phyloP scores from a whole-genome alignment of 441 rosid species.

The Rhodomyrtus psidioides region DNA sequence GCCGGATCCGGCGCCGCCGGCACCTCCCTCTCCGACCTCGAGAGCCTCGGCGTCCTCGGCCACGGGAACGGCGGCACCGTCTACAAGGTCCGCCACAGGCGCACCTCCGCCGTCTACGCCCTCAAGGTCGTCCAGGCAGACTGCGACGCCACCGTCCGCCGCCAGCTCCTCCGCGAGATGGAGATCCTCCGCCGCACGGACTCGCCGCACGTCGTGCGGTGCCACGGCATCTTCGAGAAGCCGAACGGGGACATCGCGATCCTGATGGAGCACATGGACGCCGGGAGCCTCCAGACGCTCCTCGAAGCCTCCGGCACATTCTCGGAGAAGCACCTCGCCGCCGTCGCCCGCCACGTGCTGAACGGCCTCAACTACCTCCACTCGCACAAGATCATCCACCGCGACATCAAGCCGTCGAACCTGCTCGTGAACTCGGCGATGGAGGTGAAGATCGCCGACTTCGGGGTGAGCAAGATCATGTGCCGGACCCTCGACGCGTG shows the following conservation, averaged over 20 bases:
- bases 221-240: constrained; percentile 53
- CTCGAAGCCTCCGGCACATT: constrained; percentile 33
- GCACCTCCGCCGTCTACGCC: constrained; percentile 50
- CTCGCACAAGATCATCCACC: constrained; percentile 59
- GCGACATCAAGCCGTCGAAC: constrained; percentile 88
- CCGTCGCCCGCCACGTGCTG: constrained; percentile 57
- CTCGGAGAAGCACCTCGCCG: constrained; percentile 39
- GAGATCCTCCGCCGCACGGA: constrained; percentile 80
- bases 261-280: constrained; percentile 80
- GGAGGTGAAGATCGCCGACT: constrained; percentile 84
- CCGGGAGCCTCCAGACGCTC: constrained; percentile 55
- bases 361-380: constrained; percentile 65
- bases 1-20: constrained; percentile 3
- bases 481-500: constrained; percentile 58
- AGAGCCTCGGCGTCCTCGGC: constrained; percentile 63
- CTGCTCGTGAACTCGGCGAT: constrained; percentile 44
- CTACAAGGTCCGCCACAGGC: constrained; percentile 58
- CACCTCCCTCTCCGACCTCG: constrained; percentile 37
- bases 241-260: constrained; percentile 59
- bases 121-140: constrained; percentile 62
- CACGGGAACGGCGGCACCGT: constrained; percentile 84
- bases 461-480: constrained; percentile 85
- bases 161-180: constrained; percentile 66
- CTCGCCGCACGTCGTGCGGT: constrained; percentile 53
- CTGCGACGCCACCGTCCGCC: constrained; percentile 43